Percentiles rank a stretch among this genome's conserved stretches.
Evolutionary conservation across 352 stramenopile genomes (phyloP).

Genomic region (Globisporangium barbulae): DNA sequence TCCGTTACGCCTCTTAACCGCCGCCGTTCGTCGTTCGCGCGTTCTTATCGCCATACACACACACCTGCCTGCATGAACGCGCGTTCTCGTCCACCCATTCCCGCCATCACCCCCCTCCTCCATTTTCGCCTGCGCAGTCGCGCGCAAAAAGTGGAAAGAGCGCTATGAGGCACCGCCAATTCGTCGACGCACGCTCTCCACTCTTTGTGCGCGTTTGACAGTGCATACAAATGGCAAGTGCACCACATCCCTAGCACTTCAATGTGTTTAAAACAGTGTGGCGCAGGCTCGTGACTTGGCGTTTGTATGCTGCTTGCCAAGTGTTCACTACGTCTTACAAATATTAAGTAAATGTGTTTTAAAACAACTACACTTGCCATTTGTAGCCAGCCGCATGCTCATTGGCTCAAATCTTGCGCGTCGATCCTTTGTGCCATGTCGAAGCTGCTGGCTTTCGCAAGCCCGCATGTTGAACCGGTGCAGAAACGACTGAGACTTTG

Average conservation of each 20-base stretch:
- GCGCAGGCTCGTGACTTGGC: not conserved
- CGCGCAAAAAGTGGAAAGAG: constrained; percentile 73
- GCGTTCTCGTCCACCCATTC: constrained; percentile 2
- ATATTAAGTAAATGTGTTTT: not conserved
- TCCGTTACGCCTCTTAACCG: not conserved
- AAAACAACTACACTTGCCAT: not conserved
- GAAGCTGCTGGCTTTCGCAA: constrained; percentile 2
- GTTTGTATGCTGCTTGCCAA: not conserved
- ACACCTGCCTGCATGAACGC: not conserved
- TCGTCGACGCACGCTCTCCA: constrained; percentile 51
- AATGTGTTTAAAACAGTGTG: constrained; percentile 5
- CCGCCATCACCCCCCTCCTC: not conserved
- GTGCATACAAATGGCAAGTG: not conserved
- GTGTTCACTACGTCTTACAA: not conserved
- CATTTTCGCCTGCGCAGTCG: constrained; percentile 31
- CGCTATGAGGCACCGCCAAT: constrained; percentile 28
- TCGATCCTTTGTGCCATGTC: constrained; percentile 10
- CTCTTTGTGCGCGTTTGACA: constrained; percentile 26
- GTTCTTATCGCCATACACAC: not conserved
- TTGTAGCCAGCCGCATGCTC: not conserved
- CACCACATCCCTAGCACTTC: not conserved
- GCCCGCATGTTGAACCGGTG: not conserved
- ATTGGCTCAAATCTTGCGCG: constrained; percentile 4
- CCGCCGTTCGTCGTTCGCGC: not conserved
- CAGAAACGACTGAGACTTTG: constrained; percentile 33